Conservation (phyloP, 78 protist species). For the Guillardia theta region DNA sequence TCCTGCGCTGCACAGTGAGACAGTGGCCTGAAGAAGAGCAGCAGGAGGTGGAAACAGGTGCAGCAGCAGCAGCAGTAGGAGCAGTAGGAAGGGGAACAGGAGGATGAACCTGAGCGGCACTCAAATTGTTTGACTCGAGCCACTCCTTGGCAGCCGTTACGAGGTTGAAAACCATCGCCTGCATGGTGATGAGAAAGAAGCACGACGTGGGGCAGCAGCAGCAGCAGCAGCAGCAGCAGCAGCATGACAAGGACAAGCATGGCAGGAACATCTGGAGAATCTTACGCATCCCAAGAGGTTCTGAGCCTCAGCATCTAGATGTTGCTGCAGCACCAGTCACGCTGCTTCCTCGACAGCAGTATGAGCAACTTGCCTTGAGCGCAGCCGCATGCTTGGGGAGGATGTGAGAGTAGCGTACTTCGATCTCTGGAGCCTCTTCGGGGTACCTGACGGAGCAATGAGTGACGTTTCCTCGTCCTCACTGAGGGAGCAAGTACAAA, state of each 20-base stretch:
- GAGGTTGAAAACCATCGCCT: not conserved
- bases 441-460: too few relatives aligned
- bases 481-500: too few relatives aligned
- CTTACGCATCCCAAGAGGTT: not conserved
- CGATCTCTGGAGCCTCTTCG: too few relatives aligned
- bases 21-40: not conserved
- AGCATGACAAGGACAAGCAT: not conserved
- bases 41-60: not conserved
- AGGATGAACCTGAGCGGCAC: not conserved
- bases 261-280: not conserved
- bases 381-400: not conserved
- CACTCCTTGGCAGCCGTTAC: not conserved
- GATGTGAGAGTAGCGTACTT: too few relatives aligned
- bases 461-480: too few relatives aligned
- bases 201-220: not conserved
- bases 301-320: not conserved
- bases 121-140: not conserved
- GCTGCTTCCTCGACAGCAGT: not conserved
- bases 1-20: not conserved
- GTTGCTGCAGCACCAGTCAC: too few relatives aligned
- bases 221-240: not conserved
- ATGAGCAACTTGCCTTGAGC: not conserved
- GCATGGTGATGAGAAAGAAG: not conserved
- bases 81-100: not conserved
- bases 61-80: not conserved